Conservation (phyloP, 805 yeast genomes). For the Metschnikowia lunata region DNA sequence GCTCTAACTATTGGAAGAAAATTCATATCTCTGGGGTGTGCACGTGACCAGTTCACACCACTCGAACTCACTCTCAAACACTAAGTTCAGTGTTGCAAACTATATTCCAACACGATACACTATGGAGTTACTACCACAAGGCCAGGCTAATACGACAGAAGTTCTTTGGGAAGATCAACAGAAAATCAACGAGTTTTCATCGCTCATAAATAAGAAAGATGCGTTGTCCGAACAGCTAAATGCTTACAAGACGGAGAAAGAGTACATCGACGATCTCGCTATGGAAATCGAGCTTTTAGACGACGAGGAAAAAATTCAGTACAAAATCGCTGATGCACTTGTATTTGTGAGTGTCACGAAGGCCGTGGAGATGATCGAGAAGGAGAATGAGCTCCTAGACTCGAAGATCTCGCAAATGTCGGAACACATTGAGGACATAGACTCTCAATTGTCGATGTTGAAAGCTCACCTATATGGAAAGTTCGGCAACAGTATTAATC, state of each 20-base stretch:
- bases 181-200: slow-evolving; percentile 82
- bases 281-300: slow-evolving; percentile 85
- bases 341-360: slow-evolving; percentile 62
- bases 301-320: slow-evolving; percentile 63
- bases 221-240: slow-evolving; percentile 47
- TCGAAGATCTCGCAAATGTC: slow-evolving; percentile 45
- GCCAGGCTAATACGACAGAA: slow-evolving; percentile 51
- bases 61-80: too few relatives aligned
- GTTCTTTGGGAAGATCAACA: slow-evolving; percentile 85
- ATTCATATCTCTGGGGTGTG: neutral
- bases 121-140: slow-evolving; percentile 52
- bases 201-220: slow-evolving; percentile 70
- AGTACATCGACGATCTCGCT: slow-evolving; percentile 80
- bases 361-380: slow-evolving; percentile 65
- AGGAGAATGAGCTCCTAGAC: slow-evolving; percentile 53
- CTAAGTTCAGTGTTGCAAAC: neutral
- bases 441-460: slow-evolving; percentile 52
- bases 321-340: slow-evolving; percentile 79
- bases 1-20: too few relatives aligned
- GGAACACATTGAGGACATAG: slow-evolving; percentile 45
- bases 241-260: slow-evolving; percentile 63
- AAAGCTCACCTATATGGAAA: slow-evolving; percentile 78
- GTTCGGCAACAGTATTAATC: slow-evolving; percentile 83
- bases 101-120: neutral
- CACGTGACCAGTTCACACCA: slow-evolving; percentile 2